phyloP scores from a whole-genome alignment of 495 filamentous ascomycete genomes.

The Aspergillus saccharolyticus region DNA sequence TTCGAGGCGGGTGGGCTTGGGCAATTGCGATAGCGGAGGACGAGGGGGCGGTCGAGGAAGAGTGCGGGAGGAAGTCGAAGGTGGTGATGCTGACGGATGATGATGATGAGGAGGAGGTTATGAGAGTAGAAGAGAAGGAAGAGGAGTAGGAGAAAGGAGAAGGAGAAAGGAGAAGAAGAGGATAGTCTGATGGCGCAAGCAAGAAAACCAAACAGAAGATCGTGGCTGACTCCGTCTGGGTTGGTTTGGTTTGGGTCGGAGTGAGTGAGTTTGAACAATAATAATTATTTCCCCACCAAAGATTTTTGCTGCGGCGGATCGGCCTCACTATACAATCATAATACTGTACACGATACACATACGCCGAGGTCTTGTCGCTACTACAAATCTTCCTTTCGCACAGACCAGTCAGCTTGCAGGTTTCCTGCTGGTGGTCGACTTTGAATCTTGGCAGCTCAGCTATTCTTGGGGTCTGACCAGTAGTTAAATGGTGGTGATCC shows the following conservation, averaged over 20 bases:
- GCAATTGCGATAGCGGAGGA: neutral
- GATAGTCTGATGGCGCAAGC: slow-evolving; percentile 17
- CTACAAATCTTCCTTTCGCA: slow-evolving; percentile 17
- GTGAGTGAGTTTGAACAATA: neutral
- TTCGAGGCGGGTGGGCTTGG: neutral
- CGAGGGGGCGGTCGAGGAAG: neutral
- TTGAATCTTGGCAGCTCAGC: neutral
- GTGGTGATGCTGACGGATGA: neutral
- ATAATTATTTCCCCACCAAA: slow-evolving; percentile 20
- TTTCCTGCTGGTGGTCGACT: neutral
- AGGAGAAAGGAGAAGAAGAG: slow-evolving; percentile 17
- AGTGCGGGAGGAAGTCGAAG: neutral
- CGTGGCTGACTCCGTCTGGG: slow-evolving; percentile 15
- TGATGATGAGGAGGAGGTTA: neutral
- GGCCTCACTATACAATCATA: slow-evolving; percentile 11
- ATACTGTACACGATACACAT: neutral
- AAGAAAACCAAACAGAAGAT: slow-evolving; percentile 10
- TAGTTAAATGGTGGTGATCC: neutral
- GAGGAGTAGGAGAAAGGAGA: slow-evolving; percentile 2
- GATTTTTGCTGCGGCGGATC: slow-evolving; percentile 23
- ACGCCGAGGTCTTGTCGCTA: slow-evolving; percentile 3
- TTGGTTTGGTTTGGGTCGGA: slow-evolving; percentile 3
- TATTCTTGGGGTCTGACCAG: neutral
- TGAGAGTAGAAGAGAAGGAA: neutral
- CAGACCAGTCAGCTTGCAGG: slow-evolving; percentile 15